These are phyloP conservation scores for Protostelium mycophagum DNA, from an alignment of 78 protist genomes.

Conservation along the genomic window DNA sequence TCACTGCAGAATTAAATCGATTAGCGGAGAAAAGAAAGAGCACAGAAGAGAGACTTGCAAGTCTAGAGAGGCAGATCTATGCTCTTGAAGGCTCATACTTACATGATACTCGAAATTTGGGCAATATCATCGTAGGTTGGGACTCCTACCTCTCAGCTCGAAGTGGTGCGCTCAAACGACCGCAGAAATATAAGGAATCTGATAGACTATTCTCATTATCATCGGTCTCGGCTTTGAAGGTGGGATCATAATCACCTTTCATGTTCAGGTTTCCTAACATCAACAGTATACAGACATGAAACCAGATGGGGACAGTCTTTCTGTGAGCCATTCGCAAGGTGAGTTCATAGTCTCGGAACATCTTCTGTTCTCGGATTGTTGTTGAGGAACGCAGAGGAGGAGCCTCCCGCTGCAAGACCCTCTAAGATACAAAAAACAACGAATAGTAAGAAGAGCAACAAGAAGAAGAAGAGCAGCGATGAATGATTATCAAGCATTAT, in stretches of 20 bases:
- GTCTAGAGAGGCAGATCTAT: constrained; percentile 56
- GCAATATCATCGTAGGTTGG: constrained; percentile 58
- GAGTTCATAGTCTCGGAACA: no score
- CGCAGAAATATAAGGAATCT: not conserved
- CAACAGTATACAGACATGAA: no score
- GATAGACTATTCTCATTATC: not conserved
- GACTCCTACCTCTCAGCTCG: constrained; percentile 52
- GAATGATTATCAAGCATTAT: no score
- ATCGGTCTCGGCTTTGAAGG: not conserved
- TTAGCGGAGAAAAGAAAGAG: constrained; percentile 12
- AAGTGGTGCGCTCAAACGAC: constrained; percentile 53
- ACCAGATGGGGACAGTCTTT: no score
- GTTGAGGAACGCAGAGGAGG: no score
- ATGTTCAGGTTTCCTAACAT: not conserved
- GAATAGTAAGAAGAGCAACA: no score
- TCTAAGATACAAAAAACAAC: no score
- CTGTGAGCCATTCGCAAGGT: no score
- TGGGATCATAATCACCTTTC: not conserved
- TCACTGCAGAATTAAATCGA: constrained; percentile 27
- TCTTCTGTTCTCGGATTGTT: no score
- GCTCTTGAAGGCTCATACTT: constrained; percentile 58
- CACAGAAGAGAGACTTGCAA: constrained; percentile 23
- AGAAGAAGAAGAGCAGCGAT: no score
- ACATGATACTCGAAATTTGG: constrained; percentile 60
- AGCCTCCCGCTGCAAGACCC: no score